Percentiles rank a stretch among this genome's conserved stretches.
These are phyloP conservation scores for Aspergillus ustus DNA, from an alignment of 2,329 filamentous ascomycete species.

Conservation along the genomic window DNA sequence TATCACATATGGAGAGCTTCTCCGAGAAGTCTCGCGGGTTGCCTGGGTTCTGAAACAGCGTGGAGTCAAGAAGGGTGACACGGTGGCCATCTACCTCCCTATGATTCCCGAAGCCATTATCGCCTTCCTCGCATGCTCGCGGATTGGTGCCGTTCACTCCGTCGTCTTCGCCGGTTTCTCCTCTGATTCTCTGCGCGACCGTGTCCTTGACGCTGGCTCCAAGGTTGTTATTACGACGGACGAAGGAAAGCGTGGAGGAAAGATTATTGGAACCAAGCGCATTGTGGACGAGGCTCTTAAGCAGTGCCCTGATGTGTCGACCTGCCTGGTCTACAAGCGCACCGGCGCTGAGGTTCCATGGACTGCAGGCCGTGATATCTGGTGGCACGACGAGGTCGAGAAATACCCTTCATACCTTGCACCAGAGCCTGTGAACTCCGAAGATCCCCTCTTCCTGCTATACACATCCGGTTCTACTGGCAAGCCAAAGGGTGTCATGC, in stretches of 20 bases:
- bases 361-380: conserved; percentile 85
- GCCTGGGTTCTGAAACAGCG: conserved; percentile 91
- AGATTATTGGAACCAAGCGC: conserved; percentile 97
- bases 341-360: conserved; percentile 91
- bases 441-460: conserved; percentile 95
- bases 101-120: conserved; percentile 98
- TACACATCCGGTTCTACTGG: conserved; percentile 98
- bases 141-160: conserved; percentile 95
- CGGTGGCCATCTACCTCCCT: conserved; percentile 93
- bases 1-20: conserved; percentile 90
- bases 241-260: conserved; percentile 97
- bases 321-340: conserved; percentile 91
- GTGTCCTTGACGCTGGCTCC: conserved; percentile 86
- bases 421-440: conserved; percentile 85
- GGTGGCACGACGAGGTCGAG: conserved; percentile 99
- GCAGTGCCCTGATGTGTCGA: conserved; percentile 86
- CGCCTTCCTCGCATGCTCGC: conserved; percentile 85
- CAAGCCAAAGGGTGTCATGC: conserved; percentile 98
- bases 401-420: conserved; percentile 94
- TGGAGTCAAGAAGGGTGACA: conserved; percentile 96
- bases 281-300: conserved; percentile 97
- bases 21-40: conserved; percentile 86
- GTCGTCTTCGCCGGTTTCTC: conserved; percentile 98
- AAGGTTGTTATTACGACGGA: conserved; percentile 97
- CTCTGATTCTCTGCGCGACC: conserved; percentile 91